Percentiles rank a stretch among this genome's conserved stretches.
phyloP scores from a whole-genome alignment of 2,329 filamentous ascomycete species.

The Aspergillus sp. region DNA sequence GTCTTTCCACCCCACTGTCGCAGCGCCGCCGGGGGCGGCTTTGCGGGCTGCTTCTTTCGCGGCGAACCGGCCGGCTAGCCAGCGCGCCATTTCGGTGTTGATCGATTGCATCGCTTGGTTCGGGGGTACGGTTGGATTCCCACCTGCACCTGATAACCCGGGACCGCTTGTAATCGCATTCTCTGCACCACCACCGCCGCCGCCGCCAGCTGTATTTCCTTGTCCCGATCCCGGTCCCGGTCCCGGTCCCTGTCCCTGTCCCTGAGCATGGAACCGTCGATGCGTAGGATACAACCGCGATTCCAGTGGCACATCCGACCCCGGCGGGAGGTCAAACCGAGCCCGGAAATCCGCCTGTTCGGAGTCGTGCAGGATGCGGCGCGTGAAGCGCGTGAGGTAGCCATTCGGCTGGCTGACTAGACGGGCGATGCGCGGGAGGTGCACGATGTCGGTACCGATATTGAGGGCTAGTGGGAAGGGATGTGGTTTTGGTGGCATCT shows the following conservation, averaged over 20 bases:
- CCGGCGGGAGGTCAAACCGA: conserved; percentile 20
- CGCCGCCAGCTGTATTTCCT: neutral
- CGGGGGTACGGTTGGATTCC: too few relatives aligned
- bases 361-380: conserved; percentile 33
- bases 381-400: conserved; percentile 30
- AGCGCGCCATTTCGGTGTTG: conserved; percentile 31
- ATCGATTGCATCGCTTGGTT: neutral
- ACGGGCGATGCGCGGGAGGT: conserved; percentile 54
- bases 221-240: neutral
- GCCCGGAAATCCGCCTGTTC: conserved; percentile 32
- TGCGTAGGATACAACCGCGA: neutral
- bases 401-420: conserved; percentile 45
- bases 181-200: neutral
- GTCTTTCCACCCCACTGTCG: conserved; percentile 54
- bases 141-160: too few relatives aligned
- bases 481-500: conserved; percentile 3
- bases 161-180: too few relatives aligned
- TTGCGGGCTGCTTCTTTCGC: conserved; percentile 71
- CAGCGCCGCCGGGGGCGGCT: conserved; percentile 50
- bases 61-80: conserved; percentile 51
- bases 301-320: neutral
- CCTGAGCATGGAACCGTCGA: neutral
- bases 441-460: conserved; percentile 73
- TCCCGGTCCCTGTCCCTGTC: neutral
- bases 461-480: conserved; percentile 58